Evolutionary conservation across 257 asterid genomes (phyloP), one percentile per base, ranked within the genome.

Genomic region (Leptodermis oblonga): DNA sequence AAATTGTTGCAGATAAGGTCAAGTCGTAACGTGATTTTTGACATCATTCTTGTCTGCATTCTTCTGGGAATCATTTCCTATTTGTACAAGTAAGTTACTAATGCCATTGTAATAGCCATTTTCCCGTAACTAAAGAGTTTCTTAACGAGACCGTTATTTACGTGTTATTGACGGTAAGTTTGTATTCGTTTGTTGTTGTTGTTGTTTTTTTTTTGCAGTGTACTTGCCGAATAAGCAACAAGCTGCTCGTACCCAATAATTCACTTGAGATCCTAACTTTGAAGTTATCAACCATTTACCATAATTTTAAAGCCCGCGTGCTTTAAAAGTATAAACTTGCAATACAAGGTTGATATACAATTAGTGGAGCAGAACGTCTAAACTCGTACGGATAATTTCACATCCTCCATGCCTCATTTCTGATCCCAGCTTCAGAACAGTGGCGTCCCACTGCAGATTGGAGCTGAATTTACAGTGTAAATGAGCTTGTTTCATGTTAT

Each of bases 1-100:
- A 23, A 37, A 60, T 39, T 48, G 23, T 69, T 78, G 67, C 95
- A 92, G 96, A 69, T 88, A 75, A 79, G 99, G 78, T 91, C 97
- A 36, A 86, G 83, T 14, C 82, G 72, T 70, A 94, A 85, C 74
- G 76, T 93, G 84, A 76, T 80, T 72, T 84, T 91, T 12, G 97
- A 94, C 67, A 82, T 91, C 75, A 76, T 86, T 73, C 89, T 93
- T 65, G 1, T 89, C 9, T 86, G 92, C 73, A 60, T 91, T 71
- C 78, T 94, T 78, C 87, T 94, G 69, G 99, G 97, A 65, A 87
- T 94, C 69, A 84, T 83, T 20, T 64, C 86, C 70, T 94, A 91
- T 74, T 72, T 94, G 46, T 91, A 88, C 87, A 87, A 90, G 99
- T 93, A 71, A 87, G 99, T 82, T 49, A n/a, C 67, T 28, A n/a